Conservation (phyloP, 2,329 filamentous ascomycete species). For the Claviceps maximensis region DNA sequence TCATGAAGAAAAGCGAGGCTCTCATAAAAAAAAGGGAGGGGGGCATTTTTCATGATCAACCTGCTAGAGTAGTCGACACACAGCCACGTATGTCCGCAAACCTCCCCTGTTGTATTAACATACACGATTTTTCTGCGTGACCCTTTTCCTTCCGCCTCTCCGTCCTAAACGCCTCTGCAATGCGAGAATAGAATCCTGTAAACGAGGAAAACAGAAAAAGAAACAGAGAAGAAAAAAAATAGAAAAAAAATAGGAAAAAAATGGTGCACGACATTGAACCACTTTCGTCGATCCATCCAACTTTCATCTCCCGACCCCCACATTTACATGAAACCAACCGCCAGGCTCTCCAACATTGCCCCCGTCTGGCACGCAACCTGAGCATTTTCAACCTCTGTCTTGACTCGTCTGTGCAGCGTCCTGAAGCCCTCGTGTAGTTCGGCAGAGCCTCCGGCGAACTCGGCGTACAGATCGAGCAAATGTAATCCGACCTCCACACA, state of each 20-base stretch:
- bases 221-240: neutral
- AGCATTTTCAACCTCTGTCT: conserved; percentile 66
- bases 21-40: neutral
- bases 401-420: conserved; percentile 56
- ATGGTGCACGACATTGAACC: neutral
- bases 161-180: conserved; percentile 6
- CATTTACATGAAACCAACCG: conserved; percentile 17
- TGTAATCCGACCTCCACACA: conserved; percentile 74
- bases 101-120: neutral
- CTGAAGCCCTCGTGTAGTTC: conserved; percentile 61
- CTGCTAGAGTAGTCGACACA: neutral
- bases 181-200: conserved; percentile 1
- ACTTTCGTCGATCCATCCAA: neutral
- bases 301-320: neutral
- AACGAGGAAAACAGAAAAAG: neutral
- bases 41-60: neutral
- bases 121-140: neutral
- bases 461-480: conserved; percentile 76
- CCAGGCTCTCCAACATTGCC: conserved; percentile 71
- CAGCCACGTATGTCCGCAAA: too few species aligned
- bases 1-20: neutral
- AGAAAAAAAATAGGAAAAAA: neutral
- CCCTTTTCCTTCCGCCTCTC: neutral
- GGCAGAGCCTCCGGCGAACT: conserved; percentile 59
- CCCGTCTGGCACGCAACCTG: conserved; percentile 69